Percentiles rank a stretch among this genome's conserved stretches.
Evolutionary conservation across 2,329 filamentous ascomycete genomes (phyloP).

Genomic region (Trichoderma asperellum): DNA sequence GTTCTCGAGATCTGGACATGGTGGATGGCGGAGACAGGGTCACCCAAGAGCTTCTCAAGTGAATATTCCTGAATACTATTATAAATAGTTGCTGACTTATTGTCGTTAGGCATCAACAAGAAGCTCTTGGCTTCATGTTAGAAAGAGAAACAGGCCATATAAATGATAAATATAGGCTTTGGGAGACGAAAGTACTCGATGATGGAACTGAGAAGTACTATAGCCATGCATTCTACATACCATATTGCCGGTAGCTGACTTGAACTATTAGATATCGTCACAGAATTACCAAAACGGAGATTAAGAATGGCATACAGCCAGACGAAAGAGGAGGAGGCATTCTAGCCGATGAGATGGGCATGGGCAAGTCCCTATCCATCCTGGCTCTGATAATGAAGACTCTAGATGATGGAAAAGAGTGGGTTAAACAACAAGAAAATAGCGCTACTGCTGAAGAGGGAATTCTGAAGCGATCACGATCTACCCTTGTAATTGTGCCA

Average conservation of each 20-base stretch:
- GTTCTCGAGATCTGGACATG: conserved; percentile 26
- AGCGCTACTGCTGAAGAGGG: conserved; percentile 29
- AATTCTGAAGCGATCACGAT: conserved; percentile 35
- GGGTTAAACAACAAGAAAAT: conserved; percentile 38
- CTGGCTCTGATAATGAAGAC: conserved; percentile 54
- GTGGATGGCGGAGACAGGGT: conserved; percentile 34
- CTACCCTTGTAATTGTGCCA: conserved; percentile 52
- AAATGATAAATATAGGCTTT: conserved; percentile 39
- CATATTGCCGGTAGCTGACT: not conserved
- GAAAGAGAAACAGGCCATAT: conserved; percentile 45
- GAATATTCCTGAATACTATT: not conserved
- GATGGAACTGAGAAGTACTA: conserved; percentile 36
- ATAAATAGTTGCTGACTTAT: not conserved
- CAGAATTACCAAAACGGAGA: conserved; percentile 43
- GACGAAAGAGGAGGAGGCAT: conserved; percentile 50
- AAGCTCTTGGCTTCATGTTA: conserved; percentile 45
- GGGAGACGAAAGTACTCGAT: conserved; percentile 37
- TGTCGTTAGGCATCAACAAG: conserved; percentile 43
- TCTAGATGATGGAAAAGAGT: conserved; percentile 42
- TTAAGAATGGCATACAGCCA: conserved; percentile 35
- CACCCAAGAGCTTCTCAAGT: conserved; percentile 36
- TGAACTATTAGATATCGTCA: conserved; percentile 41
- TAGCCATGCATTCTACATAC: not conserved
- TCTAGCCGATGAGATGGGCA: conserved; percentile 65
- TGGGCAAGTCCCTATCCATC: conserved; percentile 61